Evolutionary conservation across 2,329 filamentous ascomycete species (phyloP), one percentile per base, ranked within the genome.

Genomic region (Paraphoma sp.): DNA sequence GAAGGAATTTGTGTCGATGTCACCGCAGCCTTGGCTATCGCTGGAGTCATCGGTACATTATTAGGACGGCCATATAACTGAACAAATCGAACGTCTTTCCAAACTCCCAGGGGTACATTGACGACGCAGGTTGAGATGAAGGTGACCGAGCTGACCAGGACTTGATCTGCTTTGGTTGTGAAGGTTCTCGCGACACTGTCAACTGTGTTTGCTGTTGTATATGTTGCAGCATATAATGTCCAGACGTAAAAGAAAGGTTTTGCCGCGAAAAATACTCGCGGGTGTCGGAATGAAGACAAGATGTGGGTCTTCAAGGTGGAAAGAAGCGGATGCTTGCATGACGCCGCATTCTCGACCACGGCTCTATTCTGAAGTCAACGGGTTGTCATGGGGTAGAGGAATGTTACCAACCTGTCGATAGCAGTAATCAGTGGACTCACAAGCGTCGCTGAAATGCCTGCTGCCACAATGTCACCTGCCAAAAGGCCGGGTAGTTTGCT

Each of bases 71-170:
- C 68, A 45, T 65, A 73, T 36, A 65, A 51, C 46, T 68, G 69
- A 8, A 72, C 69, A 44, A 73, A 73, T 28, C 60, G 61, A 36
- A 74, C 57, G 47, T 74, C 69, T 54, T 73, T 71, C 63, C 64
- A 68, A 8, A 72, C 62, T 12, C 67, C 65, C 6, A 70, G 47
- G 1, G 70, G 69, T 9, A 72, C 64, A 43, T 73, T 72, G 31
- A 72, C 57, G 5, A 65, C 28, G 23, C 68, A 67, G 5, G 69
- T 72, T 16, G 68, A 66, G 1, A 70, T 41, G 16, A 72, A 69
- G 1, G 62, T 67, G n/a, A 71, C 51, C 10, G 67, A 65, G 30
- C 61, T 63, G 28, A 61, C 49, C 4, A 64, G 43, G 2, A 66
- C 51, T n/a, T 60, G 45, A 28, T 68, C 59, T 4, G 53, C 55